phyloP scores from a whole-genome alignment of 768 basidiomycete species.

The Phaeolepiota aurea region DNA sequence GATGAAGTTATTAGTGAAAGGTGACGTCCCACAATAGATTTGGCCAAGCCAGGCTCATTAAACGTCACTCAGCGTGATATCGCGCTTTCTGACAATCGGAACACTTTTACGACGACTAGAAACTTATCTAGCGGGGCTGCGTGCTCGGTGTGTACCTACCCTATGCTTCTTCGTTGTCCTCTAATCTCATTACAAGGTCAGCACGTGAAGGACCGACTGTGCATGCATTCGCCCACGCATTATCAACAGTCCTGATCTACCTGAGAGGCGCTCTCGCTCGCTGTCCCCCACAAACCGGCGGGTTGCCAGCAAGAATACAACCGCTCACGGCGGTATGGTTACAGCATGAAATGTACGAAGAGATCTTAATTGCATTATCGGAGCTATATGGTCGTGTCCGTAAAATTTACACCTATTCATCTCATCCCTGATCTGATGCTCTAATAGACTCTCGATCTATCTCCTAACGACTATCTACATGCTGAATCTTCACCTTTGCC shows the following conservation, averaged over 20 bases:
- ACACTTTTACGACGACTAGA: constrained; percentile 63
- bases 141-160: constrained; percentile 12
- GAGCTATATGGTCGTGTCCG: constrained; percentile 51
- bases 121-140: constrained; percentile 34
- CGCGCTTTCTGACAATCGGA: constrained; percentile 62
- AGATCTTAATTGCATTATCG: constrained; percentile 42
- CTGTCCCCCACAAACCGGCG: constrained; percentile 21
- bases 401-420: constrained; percentile 13
- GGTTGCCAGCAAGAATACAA: not conserved
- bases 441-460: constrained; percentile 20
- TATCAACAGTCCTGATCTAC: constrained; percentile 45
- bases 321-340: constrained; percentile 37
- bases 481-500: constrained; percentile 36
- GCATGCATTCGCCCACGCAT: constrained; percentile 59
- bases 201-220: constrained; percentile 42
- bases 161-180: too few species aligned
- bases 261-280: constrained; percentile 37
- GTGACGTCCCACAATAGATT: too few species aligned
- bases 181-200: constrained; percentile 34
- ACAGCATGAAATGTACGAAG: constrained; percentile 41
- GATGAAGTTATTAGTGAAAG: constrained; percentile 50
- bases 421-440: constrained; percentile 2
- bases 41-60: not conserved
- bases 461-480: constrained; percentile 29
- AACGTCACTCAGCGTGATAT: constrained; percentile 35